phyloP scores from a whole-genome alignment of 208 protist species.

The Vickermania ingenoplastis region DNA sequence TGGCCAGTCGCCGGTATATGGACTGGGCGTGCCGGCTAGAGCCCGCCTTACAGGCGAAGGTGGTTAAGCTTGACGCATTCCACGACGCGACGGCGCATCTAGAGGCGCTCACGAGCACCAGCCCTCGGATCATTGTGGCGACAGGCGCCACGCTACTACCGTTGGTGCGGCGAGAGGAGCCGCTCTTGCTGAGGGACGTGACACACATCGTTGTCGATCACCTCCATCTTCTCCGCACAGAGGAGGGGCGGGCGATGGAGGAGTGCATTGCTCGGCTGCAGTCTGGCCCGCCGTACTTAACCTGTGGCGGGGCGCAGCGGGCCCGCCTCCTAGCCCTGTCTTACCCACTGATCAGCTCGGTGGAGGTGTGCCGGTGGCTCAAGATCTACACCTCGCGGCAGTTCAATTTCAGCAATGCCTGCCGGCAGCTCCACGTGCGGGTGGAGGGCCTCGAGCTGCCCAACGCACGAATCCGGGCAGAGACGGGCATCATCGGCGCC shows the following conservation, averaged over 20 bases:
- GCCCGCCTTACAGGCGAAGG: conserved; percentile 45
- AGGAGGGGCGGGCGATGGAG: conserved; percentile 71
- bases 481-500: conserved; percentile 41
- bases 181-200: conserved; percentile 28
- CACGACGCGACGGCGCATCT: neutral
- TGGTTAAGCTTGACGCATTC: conserved; percentile 26
- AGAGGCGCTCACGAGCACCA: conserved; percentile 19
- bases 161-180: conserved; percentile 31
- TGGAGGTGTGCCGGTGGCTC: conserved; percentile 82
- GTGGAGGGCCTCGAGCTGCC: conserved; percentile 48
- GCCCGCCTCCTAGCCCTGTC: conserved; percentile 77
- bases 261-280: conserved; percentile 76
- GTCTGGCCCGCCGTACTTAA: conserved; percentile 39
- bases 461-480: conserved; percentile 42
- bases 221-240: conserved; percentile 63
- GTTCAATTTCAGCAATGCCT: conserved; percentile 74
- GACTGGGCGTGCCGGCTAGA: conserved; percentile 81
- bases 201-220: conserved; percentile 80
- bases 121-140: conserved; percentile 35
- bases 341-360: conserved; percentile 73
- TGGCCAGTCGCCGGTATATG: conserved; percentile 56
- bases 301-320: conserved; percentile 26
- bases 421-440: conserved; percentile 58
- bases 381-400: conserved; percentile 36
- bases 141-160: conserved; percentile 36